Evolutionary conservation across 139 green algal genomes (phyloP).

Genomic region (Protoeuglena noctilucae): DNA sequence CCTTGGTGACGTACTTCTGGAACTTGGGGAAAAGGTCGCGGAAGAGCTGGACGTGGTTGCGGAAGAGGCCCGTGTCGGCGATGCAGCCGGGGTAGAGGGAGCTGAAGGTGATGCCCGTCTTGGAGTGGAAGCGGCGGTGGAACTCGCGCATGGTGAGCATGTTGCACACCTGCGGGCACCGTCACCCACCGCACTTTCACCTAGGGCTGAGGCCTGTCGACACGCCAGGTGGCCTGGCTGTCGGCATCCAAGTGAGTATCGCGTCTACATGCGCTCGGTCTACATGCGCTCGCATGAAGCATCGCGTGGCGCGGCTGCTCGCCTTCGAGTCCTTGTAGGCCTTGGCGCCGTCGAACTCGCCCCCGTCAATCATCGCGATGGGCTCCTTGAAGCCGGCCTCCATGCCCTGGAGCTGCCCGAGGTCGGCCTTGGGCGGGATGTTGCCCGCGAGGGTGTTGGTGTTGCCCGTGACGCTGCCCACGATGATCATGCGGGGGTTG

Average conservation of each 20-base stretch:
- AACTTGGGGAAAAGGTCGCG: constrained; percentile 74
- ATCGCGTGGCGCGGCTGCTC: too few species aligned
- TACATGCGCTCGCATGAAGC: too few species aligned
- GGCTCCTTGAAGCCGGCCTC: constrained; percentile 13
- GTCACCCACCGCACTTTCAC: too few species aligned
- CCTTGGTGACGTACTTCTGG: constrained; percentile 92
- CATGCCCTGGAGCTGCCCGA: constrained; percentile 73
- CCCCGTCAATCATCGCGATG: constrained; percentile 69
- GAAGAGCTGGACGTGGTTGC: constrained; percentile 65
- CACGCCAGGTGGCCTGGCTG: too few species aligned
- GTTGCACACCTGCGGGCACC: constrained; percentile 58
- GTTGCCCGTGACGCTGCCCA: constrained; percentile 91
- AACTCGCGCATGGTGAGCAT: constrained; percentile 90
- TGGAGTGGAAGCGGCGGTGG: constrained; percentile 52
- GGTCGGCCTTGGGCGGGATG: constrained; percentile 75
- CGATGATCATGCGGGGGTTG: constrained; percentile 53
- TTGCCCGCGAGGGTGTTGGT: constrained; percentile 82
- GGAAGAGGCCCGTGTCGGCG: constrained; percentile 82
- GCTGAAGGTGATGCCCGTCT: constrained; percentile 62
- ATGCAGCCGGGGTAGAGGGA: constrained; percentile 94
- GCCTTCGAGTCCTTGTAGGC: constrained; percentile 95
- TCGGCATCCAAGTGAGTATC: too few species aligned
- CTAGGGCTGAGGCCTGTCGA: too few species aligned
- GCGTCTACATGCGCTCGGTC: too few species aligned
- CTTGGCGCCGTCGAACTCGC: constrained; percentile 81